Base-by-base conservation (phyloP, 2,329 filamentous ascomycete species). In the Clonostachys solani region DNA sequence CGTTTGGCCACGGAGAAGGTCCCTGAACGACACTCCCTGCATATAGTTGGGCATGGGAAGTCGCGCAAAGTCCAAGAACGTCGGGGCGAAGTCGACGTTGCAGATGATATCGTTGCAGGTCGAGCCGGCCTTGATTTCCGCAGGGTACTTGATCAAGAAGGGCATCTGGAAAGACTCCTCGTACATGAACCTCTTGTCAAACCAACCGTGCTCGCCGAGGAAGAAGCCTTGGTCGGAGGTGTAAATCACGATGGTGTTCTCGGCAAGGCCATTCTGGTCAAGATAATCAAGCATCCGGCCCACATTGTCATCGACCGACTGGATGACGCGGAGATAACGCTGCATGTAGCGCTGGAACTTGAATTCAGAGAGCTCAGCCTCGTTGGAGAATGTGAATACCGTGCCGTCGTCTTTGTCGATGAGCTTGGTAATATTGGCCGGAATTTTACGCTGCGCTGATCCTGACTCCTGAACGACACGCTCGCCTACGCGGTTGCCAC, bases 111-210 rank as follows among this genome's bases (percentile, higher is more conserved):
- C 73, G 45, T 72, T 54, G 50, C 66, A 73, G 0, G 74, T 58
- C 0, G 59, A 61, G 1, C 66, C 64, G 0, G 68, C 47, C 2
- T 46, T 40, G 47, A 78, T 75, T 44, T 65, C 64, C 0, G 44
- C 49, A 0, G 76, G 75, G 41, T 73, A 75, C 0, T 71, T 66
- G 10, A 75, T 63, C 5, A 79, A 54, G 43, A 79, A 75, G 0
- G 76, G 75, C 76, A 80, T 79, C 58, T 80, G 75, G 60, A 80
- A 79, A 13, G 63, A 69, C 56, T 80, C 74, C 50, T 80, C 75
- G 57, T 80, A 80, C 71, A 80, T 78, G 57, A 80, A 78, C 4
- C 76, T 69, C 59, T 80, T 80, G 56, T 79, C 77, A 52, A 78
- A 79, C 75, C 75, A 80, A 46, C 76, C 75, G 50, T 80, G 77